Percentiles rank a stretch among this genome's conserved stretches.
Conservation (phyloP, 495 filamentous ascomycete species). For the Penicillium psychrofluorescens region DNA sequence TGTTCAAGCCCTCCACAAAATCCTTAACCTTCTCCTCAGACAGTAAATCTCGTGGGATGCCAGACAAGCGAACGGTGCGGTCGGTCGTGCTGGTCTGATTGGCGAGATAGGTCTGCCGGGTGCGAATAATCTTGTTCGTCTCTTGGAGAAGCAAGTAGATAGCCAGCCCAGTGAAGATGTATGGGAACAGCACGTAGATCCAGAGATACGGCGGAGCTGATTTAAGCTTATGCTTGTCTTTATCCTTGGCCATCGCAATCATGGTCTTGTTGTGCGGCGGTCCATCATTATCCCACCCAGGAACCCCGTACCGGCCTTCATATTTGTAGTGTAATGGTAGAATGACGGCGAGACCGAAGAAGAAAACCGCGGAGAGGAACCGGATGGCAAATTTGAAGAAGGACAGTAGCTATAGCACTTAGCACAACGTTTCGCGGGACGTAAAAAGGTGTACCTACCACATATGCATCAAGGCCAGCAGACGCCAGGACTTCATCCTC, state of each 20-base stretch:
- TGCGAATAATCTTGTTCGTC: constrained; percentile 73
- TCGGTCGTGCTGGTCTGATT: constrained; percentile 91
- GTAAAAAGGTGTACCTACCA: constrained; percentile 46
- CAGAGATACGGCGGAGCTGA: constrained; percentile 60
- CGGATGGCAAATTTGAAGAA: constrained; percentile 94
- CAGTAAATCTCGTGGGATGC: constrained; percentile 72
- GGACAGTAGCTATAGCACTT: constrained; percentile 59
- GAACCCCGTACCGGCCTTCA: constrained; percentile 39
- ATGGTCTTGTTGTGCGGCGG: constrained; percentile 8
- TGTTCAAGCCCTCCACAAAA: constrained; percentile 77
- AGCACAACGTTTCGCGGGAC: too few species aligned
- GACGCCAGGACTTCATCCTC: constrained; percentile 86
- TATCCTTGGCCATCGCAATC: constrained; percentile 6
- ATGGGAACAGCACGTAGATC: constrained; percentile 88
- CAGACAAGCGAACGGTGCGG: constrained; percentile 84
- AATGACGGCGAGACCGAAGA: constrained; percentile 74
- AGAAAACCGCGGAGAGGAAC: constrained; percentile 67
- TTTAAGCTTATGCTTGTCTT: constrained; percentile 23
- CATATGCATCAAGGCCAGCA: constrained; percentile 91
- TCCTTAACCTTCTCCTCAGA: constrained; percentile 80
- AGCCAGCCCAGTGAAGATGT: constrained; percentile 75
- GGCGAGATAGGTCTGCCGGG: constrained; percentile 86
- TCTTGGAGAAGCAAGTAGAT: constrained; percentile 78
- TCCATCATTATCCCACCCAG: constrained; percentile 29
- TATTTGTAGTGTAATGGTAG: constrained; percentile 76